Base-by-base conservation (phyloP, 1,284 basidiomycete species). In the Apiotrichum laibachii region DNA sequence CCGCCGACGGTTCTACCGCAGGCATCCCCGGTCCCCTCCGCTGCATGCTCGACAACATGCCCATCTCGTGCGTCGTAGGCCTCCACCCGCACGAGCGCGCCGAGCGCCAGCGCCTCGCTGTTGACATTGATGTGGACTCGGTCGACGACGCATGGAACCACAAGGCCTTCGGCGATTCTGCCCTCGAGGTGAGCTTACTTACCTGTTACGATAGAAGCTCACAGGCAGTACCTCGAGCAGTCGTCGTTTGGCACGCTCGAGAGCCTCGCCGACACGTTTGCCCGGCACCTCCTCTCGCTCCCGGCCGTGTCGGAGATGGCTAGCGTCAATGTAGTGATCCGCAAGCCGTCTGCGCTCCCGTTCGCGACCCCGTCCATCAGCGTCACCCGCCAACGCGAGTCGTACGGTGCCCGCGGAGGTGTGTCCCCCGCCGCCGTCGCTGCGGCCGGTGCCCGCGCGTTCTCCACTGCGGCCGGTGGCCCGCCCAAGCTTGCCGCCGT, bases 341-440 rank as follows among this genome's bases (percentile, higher is more conserved):
- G 86, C 13, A 93, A 93, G 72, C 88, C 89, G 2, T 84, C 84
- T 37, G 90, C 90, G 0, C 79, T 93, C 26, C 84, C 87, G 45
- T 86, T 85, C 61, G 89, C 89, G 2, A 83, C 82, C 35, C 83
- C 87, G 0, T 83, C 84, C 55, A 83, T 89, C 16, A 81, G 84
- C 66, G 82, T 89, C 13, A 80, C 81, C 1, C 81, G 86, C 8
- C 75, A 82, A 21, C 80, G 81, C 40, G 67, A 55, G n/a, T 71
- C 77, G 58, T 72, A 79, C 67, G 64, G 72, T 60, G 11, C 63
- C 54, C 60, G 42, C 18, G 50, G 57, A 3, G 55, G 62, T 0
- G 56, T 61, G 19, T 49, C 53, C 1, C 37, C 53, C 2, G 39
- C 52, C 9, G 57, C 49, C 13, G 49, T 50, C 10, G 35, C 35